These are phyloP conservation scores for Xerocomellus chrysenteron DNA, from an alignment of 768 basidiomycete genomes.

Conservation along the genomic window DNA sequence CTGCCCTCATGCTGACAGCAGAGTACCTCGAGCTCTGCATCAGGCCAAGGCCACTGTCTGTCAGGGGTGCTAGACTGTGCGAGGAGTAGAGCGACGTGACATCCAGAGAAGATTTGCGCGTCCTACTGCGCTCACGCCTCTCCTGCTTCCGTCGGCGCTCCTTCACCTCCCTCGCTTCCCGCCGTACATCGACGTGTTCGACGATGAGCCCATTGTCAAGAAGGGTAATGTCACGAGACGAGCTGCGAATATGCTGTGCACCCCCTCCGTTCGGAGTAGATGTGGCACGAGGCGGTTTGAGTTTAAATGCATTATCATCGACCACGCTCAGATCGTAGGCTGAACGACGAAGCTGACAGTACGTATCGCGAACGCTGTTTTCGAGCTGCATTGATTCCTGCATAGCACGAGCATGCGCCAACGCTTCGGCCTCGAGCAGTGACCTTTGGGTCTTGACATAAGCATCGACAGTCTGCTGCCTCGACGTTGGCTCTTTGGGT, in stretches of 20 bases:
- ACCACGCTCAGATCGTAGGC: slow-evolving; percentile 60
- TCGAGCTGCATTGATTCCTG: slow-evolving; percentile 77
- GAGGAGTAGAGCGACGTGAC: slow-evolving; percentile 72
- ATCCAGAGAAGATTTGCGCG: slow-evolving; percentile 74
- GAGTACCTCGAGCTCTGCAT: slow-evolving; percentile 64
- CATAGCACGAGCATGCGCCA: slow-evolving; percentile 75
- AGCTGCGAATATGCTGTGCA: slow-evolving; percentile 44
- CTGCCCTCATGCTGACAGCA: slow-evolving; percentile 53
- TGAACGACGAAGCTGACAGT: slow-evolving; percentile 75
- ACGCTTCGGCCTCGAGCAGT: slow-evolving; percentile 78
- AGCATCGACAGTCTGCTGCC: slow-evolving; percentile 74
- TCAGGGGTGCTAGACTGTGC: slow-evolving; percentile 52
- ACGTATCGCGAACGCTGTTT: slow-evolving; percentile 75
- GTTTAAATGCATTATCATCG: slow-evolving; percentile 65
- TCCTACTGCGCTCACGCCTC: slow-evolving; percentile 51
- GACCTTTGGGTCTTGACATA: slow-evolving; percentile 83
- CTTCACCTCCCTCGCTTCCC: slow-evolving; percentile 72
- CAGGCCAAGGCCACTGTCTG: slow-evolving; percentile 57
- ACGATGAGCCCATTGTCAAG: slow-evolving; percentile 89
- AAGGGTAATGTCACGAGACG: slow-evolving; percentile 73
- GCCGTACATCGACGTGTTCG: slow-evolving; percentile 81
- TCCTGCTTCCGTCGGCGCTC: slow-evolving; percentile 72
- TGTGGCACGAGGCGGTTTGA: slow-evolving; percentile 56
- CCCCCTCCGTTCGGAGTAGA: slow-evolving; percentile 32
- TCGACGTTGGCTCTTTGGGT: slow-evolving; percentile 83